Percentiles rank a stretch among this genome's conserved stretches.
Conservation (phyloP, 352 stramenopile species). For the Elongisporangium prolatum region DNA sequence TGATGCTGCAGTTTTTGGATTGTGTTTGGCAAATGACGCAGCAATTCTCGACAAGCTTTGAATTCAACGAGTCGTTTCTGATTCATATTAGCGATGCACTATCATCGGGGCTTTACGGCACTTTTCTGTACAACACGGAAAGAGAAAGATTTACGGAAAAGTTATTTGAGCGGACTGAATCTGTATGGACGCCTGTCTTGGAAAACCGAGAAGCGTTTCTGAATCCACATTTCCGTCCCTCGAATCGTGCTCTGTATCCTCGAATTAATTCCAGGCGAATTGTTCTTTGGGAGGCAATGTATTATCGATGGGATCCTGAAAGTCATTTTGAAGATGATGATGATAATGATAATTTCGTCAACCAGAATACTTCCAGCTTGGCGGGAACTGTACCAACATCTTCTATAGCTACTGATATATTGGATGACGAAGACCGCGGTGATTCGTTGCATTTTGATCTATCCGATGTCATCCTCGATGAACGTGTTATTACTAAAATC, state of each 20-base stretch:
- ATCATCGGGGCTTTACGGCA: slow-evolving; percentile 43
- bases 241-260: slow-evolving; percentile 48
- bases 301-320: slow-evolving; percentile 54
- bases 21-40: slow-evolving; percentile 62
- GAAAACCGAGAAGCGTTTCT: slow-evolving; percentile 26
- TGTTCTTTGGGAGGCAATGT: slow-evolving; percentile 55
- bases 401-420: not conserved
- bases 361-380: not conserved
- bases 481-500: not conserved
- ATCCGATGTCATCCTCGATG: not conserved
- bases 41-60: slow-evolving; percentile 53
- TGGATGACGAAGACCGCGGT: not conserved
- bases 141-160: slow-evolving; percentile 45
- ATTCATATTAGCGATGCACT: slow-evolving; percentile 41
- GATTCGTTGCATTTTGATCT: not conserved
- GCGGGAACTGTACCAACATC: not conserved
- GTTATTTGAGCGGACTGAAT: slow-evolving; percentile 50
- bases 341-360: not conserved
- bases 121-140: slow-evolving; percentile 57
- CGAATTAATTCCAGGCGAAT: slow-evolving; percentile 53
- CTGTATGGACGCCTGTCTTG: slow-evolving; percentile 48
- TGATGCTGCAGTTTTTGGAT: slow-evolving; percentile 64
- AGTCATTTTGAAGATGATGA: slow-evolving; percentile 27
- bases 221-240: slow-evolving; percentile 42
- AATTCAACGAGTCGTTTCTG: slow-evolving; percentile 64